Percentiles rank a stretch among this genome's conserved stretches.
phyloP scores from a whole-genome alignment of 805 yeast species.

The Tetrapisispora iriomotensis region DNA sequence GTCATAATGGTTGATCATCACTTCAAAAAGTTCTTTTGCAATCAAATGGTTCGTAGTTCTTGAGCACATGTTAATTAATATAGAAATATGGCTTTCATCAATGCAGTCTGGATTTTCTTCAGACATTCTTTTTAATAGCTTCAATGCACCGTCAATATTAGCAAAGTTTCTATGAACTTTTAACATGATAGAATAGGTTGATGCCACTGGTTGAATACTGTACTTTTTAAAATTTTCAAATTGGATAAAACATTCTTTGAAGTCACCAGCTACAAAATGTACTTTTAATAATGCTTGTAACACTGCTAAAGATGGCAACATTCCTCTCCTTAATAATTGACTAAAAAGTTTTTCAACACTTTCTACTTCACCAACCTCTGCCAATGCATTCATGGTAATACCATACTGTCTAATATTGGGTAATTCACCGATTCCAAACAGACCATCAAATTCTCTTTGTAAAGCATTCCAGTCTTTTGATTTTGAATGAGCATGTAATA shows the following conservation, averaged over 20 bases:
- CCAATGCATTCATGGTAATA: slow-evolving; percentile 51
- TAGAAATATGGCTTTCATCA: slow-evolving; percentile 20
- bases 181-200: slow-evolving; percentile 22
- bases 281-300: slow-evolving; percentile 22
- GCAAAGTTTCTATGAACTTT: slow-evolving; percentile 18
- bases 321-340: slow-evolving; percentile 37
- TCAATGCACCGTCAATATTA: slow-evolving; percentile 26
- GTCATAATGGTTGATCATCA: slow-evolving; percentile 23
- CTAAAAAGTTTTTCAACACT: slow-evolving; percentile 42
- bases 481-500: slow-evolving; percentile 38
- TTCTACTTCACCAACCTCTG: slow-evolving; percentile 37
- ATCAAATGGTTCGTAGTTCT: slow-evolving; percentile 19
- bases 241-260: slow-evolving; percentile 19
- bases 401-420: slow-evolving; percentile 49
- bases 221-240: slow-evolving; percentile 25
- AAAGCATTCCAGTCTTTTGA: slow-evolving; percentile 44
- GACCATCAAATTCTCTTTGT: slow-evolving; percentile 46
- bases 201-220: slow-evolving; percentile 19
- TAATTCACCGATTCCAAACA: slow-evolving; percentile 43
- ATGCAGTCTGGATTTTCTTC: slow-evolving; percentile 10
- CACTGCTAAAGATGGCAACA: slow-evolving; percentile 35
- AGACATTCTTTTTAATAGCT: slow-evolving; percentile 23
- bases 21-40: slow-evolving; percentile 24
- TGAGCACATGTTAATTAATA: slow-evolving; percentile 20
- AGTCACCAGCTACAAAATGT: slow-evolving; percentile 18